phyloP scores from a whole-genome alignment of 495 filamentous ascomycete genomes.

The Penicillium antarcticum region DNA sequence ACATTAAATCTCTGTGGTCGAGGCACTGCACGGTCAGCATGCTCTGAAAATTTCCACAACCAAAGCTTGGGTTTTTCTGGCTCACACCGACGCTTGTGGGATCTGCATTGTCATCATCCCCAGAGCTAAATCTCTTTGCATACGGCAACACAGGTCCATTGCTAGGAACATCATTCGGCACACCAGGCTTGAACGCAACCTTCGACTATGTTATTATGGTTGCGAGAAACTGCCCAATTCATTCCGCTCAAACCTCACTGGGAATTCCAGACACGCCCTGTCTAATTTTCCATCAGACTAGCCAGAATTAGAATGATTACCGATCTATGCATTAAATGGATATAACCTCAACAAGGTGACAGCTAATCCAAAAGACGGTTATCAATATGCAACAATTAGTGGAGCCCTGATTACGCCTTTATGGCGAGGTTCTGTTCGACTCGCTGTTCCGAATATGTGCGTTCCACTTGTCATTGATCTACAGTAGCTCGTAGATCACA shows the following conservation, averaged over 20 bases:
- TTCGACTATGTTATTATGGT: slow-evolving; percentile 23
- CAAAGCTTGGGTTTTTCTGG: not conserved
- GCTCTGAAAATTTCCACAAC: not conserved
- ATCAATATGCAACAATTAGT: slow-evolving; percentile 44
- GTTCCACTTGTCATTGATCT: slow-evolving; percentile 48
- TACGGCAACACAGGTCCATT: slow-evolving; percentile 18
- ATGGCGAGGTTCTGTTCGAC: slow-evolving; percentile 51
- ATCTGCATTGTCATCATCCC: slow-evolving; percentile 36
- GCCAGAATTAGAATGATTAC: slow-evolving; percentile 54
- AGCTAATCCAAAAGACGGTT: slow-evolving; percentile 27
- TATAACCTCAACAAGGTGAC: slow-evolving; percentile 12
- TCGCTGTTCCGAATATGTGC: slow-evolving; percentile 32
- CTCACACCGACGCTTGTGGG: not conserved
- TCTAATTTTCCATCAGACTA: slow-evolving; percentile 45
- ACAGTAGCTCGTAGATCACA: slow-evolving; percentile 40
- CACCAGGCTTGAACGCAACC: slow-evolving; percentile 20
- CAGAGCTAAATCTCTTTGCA: slow-evolving; percentile 17
- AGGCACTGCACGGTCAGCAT: too few relatives aligned
- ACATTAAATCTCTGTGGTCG: too few relatives aligned
- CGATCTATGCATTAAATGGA: slow-evolving; percentile 23
- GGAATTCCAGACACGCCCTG: slow-evolving; percentile 17
- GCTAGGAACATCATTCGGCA: slow-evolving; percentile 43
- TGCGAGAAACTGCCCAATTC: slow-evolving; percentile 45
- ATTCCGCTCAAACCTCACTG: slow-evolving; percentile 13
- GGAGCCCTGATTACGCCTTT: slow-evolving; percentile 42